Conservation (phyloP, 768 basidiomycete genomes). For the Termitomyces eurrhizus region DNA sequence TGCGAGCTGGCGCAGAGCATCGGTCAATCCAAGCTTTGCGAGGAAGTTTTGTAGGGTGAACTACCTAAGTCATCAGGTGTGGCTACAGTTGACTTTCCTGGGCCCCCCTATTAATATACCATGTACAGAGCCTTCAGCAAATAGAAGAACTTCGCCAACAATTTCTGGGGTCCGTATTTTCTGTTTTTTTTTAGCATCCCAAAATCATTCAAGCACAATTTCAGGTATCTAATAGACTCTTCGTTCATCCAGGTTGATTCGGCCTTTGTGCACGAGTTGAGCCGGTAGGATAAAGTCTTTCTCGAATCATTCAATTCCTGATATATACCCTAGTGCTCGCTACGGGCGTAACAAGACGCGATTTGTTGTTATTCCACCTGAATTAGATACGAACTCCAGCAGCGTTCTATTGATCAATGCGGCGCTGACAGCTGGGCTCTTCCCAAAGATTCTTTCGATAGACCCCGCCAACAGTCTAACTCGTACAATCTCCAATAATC, state of each 20-base stretch:
- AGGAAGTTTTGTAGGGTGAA: conserved; percentile 77
- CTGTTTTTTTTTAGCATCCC: not conserved
- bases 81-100: conserved; percentile 17
- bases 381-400: conserved; percentile 63
- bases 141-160: conserved; percentile 97
- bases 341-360: conserved; percentile 71
- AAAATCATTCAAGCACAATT: conserved; percentile 4
- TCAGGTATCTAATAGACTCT: conserved; percentile 85
- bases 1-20: conserved; percentile 78
- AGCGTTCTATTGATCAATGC: conserved; percentile 72
- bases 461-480: conserved; percentile 60
- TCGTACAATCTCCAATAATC: conserved; percentile 80
- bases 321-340: conserved; percentile 42
- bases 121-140: conserved; percentile 77
- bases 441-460: conserved; percentile 83
- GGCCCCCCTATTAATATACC: not conserved
- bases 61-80: conserved; percentile 80
- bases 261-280: conserved; percentile 66
- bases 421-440: conserved; percentile 81
- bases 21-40: conserved; percentile 54
- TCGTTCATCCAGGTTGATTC: conserved; percentile 72
- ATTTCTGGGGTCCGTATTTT: conserved; percentile 54
- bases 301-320: conserved; percentile 1
- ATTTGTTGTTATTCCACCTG: conserved; percentile 71
- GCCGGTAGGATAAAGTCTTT: conserved; percentile 38